These are phyloP conservation scores for Bisporella sp. DNA, from an alignment of 2,329 filamentous ascomycete genomes.

Conservation along the genomic window DNA sequence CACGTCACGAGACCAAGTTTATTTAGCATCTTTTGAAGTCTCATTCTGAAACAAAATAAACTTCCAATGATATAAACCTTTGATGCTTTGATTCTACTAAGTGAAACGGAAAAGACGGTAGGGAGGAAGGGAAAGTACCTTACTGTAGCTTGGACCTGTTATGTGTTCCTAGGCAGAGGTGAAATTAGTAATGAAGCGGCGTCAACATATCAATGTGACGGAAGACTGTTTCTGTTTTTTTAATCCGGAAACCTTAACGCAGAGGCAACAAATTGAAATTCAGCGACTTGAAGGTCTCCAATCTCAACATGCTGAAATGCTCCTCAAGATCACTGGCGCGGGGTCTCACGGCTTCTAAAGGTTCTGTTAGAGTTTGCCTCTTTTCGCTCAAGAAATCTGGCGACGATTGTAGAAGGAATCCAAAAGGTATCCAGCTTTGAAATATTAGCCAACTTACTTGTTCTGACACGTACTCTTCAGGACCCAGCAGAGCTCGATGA, in stretches of 20 bases:
- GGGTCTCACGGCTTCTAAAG: constrained; percentile 11
- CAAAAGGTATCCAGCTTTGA: constrained; percentile 23
- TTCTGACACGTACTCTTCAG: constrained; percentile 33
- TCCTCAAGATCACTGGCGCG: constrained; percentile 20
- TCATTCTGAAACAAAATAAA: too few species aligned
- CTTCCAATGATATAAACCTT: too few species aligned
- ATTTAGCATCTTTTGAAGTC: too few species aligned
- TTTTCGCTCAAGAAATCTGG: constrained; percentile 22
- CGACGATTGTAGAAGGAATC: constrained; percentile 25
- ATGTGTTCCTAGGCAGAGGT: too few species aligned
- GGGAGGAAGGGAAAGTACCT: too few species aligned
- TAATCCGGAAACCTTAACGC: not conserved
- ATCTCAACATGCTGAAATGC: constrained; percentile 24
- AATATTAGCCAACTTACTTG: not conserved
- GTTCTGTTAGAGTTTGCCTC: constrained; percentile 14
- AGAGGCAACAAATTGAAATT: not conserved
- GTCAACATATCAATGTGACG: too few species aligned
- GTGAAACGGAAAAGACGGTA: too few species aligned
- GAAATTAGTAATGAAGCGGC: too few species aligned
- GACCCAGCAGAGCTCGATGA: constrained; percentile 83
- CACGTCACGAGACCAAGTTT: too few species aligned
- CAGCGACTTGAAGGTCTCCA: not conserved
- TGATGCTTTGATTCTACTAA: too few species aligned
- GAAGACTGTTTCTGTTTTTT: not conserved
- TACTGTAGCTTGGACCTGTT: too few species aligned